Evolutionary conservation across 768 basidiomycete species (phyloP).

Genomic region (Boletus pseudopeckii): DNA sequence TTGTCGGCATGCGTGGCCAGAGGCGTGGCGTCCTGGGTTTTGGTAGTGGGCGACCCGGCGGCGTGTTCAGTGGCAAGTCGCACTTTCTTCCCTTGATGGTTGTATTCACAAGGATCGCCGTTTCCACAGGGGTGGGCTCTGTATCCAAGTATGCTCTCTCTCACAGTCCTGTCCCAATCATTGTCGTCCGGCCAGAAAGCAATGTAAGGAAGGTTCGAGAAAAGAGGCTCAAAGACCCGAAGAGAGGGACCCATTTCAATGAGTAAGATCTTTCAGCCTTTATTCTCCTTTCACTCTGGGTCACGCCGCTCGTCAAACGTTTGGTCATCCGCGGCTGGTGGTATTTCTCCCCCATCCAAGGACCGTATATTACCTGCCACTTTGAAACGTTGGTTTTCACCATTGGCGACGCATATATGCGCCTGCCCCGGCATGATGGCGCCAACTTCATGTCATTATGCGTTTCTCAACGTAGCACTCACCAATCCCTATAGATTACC

Average conservation of each 20-base stretch:
- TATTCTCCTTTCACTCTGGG: neutral
- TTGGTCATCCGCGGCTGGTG: neutral
- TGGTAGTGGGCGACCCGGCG: conserved; percentile 27
- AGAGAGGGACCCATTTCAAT: conserved; percentile 82
- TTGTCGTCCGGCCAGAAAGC: conserved; percentile 88
- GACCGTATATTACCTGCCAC: neutral
- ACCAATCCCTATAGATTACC: conserved; percentile 13
- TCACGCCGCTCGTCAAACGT: neutral
- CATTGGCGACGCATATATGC: neutral
- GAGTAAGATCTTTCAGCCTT: conserved; percentile 34
- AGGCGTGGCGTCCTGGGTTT: conserved; percentile 47
- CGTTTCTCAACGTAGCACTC: neutral
- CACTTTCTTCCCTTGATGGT: neutral
- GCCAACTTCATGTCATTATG: neutral
- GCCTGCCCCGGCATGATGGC: neutral
- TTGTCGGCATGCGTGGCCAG: conserved; percentile 87
- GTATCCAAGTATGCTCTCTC: conserved; percentile 76
- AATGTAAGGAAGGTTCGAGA: conserved; percentile 82
- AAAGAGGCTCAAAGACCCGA: conserved; percentile 86
- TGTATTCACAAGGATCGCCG: conserved; percentile 9
- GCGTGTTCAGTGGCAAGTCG: conserved; percentile 25
- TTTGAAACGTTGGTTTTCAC: neutral
- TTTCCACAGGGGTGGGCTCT: conserved; percentile 57
- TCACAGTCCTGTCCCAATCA: conserved; percentile 92
- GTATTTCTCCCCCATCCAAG: neutral